Conservation (phyloP, 148 eudicot species). For the Agrostemma githago region DNA sequence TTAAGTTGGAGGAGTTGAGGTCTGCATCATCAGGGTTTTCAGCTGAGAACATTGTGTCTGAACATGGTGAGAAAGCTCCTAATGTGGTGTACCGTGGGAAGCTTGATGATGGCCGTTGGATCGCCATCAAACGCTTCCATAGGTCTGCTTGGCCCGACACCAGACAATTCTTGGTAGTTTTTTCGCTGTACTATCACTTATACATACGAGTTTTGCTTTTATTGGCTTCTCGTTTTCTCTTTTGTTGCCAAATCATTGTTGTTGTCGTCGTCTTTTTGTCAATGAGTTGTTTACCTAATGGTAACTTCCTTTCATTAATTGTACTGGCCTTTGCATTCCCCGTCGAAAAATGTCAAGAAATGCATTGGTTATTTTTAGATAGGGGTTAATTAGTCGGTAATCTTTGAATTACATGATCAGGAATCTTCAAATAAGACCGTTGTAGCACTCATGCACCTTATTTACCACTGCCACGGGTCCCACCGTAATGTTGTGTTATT, state of each 20-base stretch:
- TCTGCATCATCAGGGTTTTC: slow-evolving; percentile 64
- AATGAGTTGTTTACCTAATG: background rate
- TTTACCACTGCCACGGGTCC: too few species aligned
- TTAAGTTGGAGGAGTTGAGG: slow-evolving; percentile 62
- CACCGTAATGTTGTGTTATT: too few species aligned
- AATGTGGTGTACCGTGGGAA: slow-evolving; percentile 77
- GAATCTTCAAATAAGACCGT: too few species aligned
- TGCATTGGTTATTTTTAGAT: background rate
- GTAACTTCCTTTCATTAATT: slow-evolving; percentile 1
- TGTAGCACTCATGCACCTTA: too few species aligned
- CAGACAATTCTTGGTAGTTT: slow-evolving; percentile 64
- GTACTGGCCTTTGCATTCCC: background rate
- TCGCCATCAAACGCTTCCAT: slow-evolving; percentile 76
- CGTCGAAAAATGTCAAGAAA: background rate
- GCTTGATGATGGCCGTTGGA: slow-evolving; percentile 60
- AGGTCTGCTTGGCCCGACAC: slow-evolving; percentile 92
- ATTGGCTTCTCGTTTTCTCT: background rate
- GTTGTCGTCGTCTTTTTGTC: background rate
- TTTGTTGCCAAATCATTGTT: background rate
- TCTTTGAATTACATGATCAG: background rate
- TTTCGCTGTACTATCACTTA: background rate
- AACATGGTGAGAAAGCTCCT: slow-evolving; percentile 86
- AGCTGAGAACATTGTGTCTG: slow-evolving; percentile 70
- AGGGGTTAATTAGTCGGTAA: background rate
- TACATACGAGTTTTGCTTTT: background rate